A percentile compares a stretch with the other conserved stretches of the same genome.
These are phyloP conservation scores for Eutypella sp. DNA, from an alignment of 2,329 filamentous ascomycete genomes.

Conservation along the genomic window DNA sequence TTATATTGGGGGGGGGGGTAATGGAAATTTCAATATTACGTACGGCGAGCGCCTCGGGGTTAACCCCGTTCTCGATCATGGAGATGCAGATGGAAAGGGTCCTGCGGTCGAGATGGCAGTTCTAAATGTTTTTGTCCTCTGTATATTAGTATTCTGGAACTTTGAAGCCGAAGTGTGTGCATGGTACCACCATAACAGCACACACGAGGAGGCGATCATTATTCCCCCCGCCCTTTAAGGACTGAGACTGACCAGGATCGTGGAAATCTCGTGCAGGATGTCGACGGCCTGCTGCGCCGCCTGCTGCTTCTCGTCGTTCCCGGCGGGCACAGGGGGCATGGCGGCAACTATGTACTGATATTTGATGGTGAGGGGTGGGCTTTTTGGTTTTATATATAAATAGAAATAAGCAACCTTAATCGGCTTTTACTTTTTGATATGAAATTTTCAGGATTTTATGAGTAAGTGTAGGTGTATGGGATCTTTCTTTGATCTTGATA, in stretches of 20 bases:
- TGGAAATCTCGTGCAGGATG: slow-evolving; percentile 80
- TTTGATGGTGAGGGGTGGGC: not conserved
- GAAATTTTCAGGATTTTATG: no score
- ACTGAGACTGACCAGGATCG: slow-evolving; percentile 70
- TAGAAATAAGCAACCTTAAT: no score
- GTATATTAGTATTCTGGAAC: slow-evolving; percentile 1
- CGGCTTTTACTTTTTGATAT: no score
- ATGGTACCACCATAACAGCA: no score
- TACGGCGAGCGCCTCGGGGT: slow-evolving; percentile 91
- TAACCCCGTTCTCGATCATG: slow-evolving; percentile 94
- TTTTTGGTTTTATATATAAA: slow-evolving; percentile 10
- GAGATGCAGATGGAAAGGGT: slow-evolving; percentile 93
- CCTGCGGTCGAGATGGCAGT: slow-evolving; percentile 86
- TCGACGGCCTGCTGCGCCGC: slow-evolving; percentile 79
- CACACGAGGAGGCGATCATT: no score
- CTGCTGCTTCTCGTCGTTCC: slow-evolving; percentile 61
- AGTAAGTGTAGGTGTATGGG: no score
- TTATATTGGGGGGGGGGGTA: not conserved
- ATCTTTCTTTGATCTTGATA: no score
- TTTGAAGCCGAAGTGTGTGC: no score
- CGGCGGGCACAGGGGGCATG: slow-evolving; percentile 26
- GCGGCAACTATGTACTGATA: not conserved
- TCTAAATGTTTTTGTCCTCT: slow-evolving; percentile 47
- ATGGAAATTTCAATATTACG: slow-evolving; percentile 26
- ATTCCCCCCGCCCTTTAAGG: no score